These are phyloP conservation scores for Beauveria pseudobassiana DNA, from an alignment of 2,329 filamentous ascomycete genomes.

Conservation along the genomic window DNA sequence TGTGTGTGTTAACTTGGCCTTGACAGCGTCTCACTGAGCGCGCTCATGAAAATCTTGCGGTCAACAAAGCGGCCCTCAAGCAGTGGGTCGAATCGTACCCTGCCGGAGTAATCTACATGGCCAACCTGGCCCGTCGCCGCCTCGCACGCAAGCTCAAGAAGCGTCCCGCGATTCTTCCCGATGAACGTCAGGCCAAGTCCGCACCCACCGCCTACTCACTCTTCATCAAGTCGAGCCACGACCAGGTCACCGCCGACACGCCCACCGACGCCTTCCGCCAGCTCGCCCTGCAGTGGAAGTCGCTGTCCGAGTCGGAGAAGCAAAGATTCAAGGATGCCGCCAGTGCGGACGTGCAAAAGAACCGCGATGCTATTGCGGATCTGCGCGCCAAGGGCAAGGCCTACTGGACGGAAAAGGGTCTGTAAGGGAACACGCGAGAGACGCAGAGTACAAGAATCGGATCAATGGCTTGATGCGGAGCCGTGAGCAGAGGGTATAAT, in stretches of 20 bases:
- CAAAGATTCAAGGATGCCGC: conserved; percentile 29
- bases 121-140: conserved; percentile 39
- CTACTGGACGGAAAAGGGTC: conserved; percentile 16
- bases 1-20: neutral
- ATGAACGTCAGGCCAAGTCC: conserved; percentile 40
- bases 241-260: conserved; percentile 18
- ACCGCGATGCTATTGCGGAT: conserved; percentile 23
- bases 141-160: conserved; percentile 31
- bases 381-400: conserved; percentile 11
- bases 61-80: conserved; percentile 33
- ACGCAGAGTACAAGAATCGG: neutral
- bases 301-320: conserved; percentile 33
- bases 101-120: conserved; percentile 31
- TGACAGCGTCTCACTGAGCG: conserved; percentile 28
- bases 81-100: conserved; percentile 41
- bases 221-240: conserved; percentile 33
- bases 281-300: conserved; percentile 35
- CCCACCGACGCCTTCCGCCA: conserved; percentile 17
- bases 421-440: neutral
- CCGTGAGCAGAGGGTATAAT: neutral
- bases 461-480: neutral
- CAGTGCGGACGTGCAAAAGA: conserved; percentile 12
- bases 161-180: conserved; percentile 27
- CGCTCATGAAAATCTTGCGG: conserved; percentile 31
- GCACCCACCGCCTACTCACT: conserved; percentile 24